Evolutionary conservation across 495 filamentous ascomycete genomes (phyloP).

Genomic region (Amphirosellinia nigrospora): DNA sequence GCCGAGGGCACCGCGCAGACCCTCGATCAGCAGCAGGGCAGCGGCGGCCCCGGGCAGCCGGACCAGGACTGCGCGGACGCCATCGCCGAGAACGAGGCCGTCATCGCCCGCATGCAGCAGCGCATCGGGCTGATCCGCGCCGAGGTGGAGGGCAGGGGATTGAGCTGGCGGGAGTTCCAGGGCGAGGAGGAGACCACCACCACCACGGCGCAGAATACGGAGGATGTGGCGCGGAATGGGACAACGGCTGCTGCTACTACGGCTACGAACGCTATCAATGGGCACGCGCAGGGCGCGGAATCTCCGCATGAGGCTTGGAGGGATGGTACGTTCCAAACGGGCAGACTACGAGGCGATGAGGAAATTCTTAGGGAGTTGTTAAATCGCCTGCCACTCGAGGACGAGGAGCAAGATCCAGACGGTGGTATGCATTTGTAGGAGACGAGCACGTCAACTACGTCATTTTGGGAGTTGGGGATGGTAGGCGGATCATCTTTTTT

Average conservation of each 20-base stretch:
- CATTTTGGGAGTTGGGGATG: background rate
- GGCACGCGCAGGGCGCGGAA: constrained; percentile 30
- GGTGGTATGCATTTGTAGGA: constrained; percentile 70
- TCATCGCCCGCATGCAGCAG: constrained; percentile 75
- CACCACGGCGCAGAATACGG: constrained; percentile 38
- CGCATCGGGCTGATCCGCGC: constrained; percentile 68
- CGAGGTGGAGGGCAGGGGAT: constrained; percentile 78
- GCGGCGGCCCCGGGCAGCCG: constrained; percentile 41
- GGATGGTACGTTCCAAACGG: constrained; percentile 63
- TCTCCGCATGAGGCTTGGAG: constrained; percentile 50
- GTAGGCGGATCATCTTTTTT: background rate
- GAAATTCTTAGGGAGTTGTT: constrained; percentile 54
- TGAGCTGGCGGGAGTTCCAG: constrained; percentile 68
- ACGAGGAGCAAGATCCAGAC: constrained; percentile 55
- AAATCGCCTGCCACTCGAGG: constrained; percentile 33
- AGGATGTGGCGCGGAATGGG: constrained; percentile 35
- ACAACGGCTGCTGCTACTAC: constrained; percentile 24
- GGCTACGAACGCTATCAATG: constrained; percentile 40
- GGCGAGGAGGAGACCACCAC: constrained; percentile 36
- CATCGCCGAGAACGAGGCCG: constrained; percentile 75
- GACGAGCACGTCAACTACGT: background rate
- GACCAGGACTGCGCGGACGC: constrained; percentile 73
- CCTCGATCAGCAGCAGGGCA: constrained; percentile 30
- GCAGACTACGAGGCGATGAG: constrained; percentile 53
- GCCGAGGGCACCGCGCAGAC: constrained; percentile 46